Conservation (phyloP, 2,329 filamentous ascomycete species). For the Sporothrix pseudoabietina region DNA sequence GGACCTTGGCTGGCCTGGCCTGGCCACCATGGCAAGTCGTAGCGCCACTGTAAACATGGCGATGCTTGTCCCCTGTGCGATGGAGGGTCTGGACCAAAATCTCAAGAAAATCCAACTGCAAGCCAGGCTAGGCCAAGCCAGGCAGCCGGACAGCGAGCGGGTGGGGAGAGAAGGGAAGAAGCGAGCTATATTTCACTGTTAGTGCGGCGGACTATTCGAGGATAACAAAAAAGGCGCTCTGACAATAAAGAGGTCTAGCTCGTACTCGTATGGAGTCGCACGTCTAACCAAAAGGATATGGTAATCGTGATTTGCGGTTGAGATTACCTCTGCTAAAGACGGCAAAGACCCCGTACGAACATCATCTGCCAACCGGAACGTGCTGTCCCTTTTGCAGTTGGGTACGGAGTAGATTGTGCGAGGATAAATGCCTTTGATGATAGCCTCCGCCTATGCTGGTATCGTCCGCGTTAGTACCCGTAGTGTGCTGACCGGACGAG, state of each 20-base stretch:
- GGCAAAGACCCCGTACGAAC: not conserved
- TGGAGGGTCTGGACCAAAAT: not conserved
- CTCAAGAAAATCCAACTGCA: too few relatives aligned
- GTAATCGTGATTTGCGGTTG: not conserved
- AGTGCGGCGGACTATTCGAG: constrained; percentile 7
- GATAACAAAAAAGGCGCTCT: not conserved
- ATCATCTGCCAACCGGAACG: not conserved
- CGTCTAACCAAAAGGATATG: not conserved
- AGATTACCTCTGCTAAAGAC: not conserved
- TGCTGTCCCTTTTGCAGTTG: not conserved
- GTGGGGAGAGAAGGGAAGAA: not conserved
- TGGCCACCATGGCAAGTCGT: not conserved
- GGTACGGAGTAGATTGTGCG: not conserved
- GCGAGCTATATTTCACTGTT: constrained; percentile 5
- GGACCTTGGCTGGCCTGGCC: not conserved
- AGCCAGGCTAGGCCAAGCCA: not conserved
- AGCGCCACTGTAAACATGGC: not conserved
- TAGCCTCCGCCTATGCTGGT: not conserved
- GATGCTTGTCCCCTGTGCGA: not conserved
- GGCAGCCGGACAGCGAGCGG: not conserved
- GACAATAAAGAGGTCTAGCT: not conserved
- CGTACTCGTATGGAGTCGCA: not conserved
- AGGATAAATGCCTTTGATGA: too few relatives aligned
- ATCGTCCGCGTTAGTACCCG: not conserved
- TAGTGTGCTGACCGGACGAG: not conserved